These are phyloP conservation scores for Pilasporangium apinafurcum DNA, from an alignment of 352 stramenopile genomes.

Conservation along the genomic window DNA sequence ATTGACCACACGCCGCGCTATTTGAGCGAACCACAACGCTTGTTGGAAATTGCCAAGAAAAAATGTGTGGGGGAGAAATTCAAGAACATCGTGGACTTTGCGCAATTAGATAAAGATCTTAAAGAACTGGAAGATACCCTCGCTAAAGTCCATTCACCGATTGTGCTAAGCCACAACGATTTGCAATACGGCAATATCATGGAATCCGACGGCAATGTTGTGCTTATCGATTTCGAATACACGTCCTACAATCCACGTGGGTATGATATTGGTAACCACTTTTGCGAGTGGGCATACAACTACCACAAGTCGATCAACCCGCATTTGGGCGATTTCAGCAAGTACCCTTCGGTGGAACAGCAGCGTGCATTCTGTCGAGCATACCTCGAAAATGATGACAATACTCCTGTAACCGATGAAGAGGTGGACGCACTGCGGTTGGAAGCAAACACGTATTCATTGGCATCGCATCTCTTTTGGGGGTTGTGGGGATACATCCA, in stretches of 20 bases:
- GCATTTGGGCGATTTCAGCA: conserved; percentile 65
- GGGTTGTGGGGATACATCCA: conserved; percentile 89
- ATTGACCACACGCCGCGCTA: conserved; percentile 49
- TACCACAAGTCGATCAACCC: conserved; percentile 81
- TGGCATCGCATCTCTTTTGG: conserved; percentile 89
- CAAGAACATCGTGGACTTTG: conserved; percentile 34
- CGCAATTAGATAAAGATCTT: conserved; percentile 32
- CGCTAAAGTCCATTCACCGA: conserved; percentile 47
- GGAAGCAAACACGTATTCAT: conserved; percentile 80
- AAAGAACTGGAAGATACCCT: conserved; percentile 53
- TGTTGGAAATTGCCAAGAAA: conserved; percentile 48
- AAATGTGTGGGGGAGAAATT: conserved; percentile 53
- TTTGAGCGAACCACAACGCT: conserved; percentile 43
- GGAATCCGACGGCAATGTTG: conserved; percentile 51
- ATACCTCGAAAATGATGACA: conserved; percentile 51
- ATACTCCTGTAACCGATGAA: conserved; percentile 29
- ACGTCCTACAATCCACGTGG: conserved; percentile 88
- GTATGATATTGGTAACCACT: conserved; percentile 92
- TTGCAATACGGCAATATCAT: conserved; percentile 93
- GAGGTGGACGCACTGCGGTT: conserved; percentile 53
- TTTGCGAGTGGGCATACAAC: conserved; percentile 84
- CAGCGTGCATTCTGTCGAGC: conserved; percentile 65
- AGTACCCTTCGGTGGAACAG: conserved; percentile 60
- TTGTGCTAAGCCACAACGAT: conserved; percentile 91
- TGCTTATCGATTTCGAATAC: conserved; percentile 94